Percentiles rank a stretch among this genome's conserved stretches.
phyloP scores from a whole-genome alignment of 495 filamentous ascomycete genomes.

The Choiromyces venosus region DNA sequence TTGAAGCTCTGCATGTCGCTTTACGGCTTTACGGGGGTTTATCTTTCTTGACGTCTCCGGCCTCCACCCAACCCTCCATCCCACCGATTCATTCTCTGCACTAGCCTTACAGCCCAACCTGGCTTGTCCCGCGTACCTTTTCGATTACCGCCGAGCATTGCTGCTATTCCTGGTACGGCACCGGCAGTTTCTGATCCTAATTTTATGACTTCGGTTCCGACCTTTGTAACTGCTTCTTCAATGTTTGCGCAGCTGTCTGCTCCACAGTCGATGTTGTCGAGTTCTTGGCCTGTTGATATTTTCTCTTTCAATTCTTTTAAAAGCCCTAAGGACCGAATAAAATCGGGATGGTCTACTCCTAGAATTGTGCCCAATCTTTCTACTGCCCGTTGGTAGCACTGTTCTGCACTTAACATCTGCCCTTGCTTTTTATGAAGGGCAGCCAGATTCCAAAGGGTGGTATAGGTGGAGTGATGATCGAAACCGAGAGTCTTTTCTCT shows the following conservation, averaged over 20 bases:
- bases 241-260: not conserved
- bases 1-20: not conserved
- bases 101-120: not conserved
- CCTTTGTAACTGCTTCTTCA: not conserved
- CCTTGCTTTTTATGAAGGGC: not conserved
- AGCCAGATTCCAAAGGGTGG: not conserved
- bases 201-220: not conserved
- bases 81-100: not conserved
- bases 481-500: constrained; percentile 20
- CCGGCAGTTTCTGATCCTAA: not conserved
- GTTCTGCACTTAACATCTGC: not conserved
- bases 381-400: not conserved
- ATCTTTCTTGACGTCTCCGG: not conserved
- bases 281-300: not conserved
- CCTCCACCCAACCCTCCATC: too few species aligned
- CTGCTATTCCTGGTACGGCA: too few species aligned
- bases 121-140: not conserved
- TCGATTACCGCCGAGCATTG: not conserved
- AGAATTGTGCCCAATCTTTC: not conserved
- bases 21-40: not conserved
- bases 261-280: too few species aligned
- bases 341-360: not conserved
- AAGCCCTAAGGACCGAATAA: not conserved
- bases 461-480: constrained; percentile 7
- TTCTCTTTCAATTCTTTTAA: not conserved